phyloP scores from a whole-genome alignment of 2,329 filamentous ascomycete genomes.

The Oidium heveae region DNA sequence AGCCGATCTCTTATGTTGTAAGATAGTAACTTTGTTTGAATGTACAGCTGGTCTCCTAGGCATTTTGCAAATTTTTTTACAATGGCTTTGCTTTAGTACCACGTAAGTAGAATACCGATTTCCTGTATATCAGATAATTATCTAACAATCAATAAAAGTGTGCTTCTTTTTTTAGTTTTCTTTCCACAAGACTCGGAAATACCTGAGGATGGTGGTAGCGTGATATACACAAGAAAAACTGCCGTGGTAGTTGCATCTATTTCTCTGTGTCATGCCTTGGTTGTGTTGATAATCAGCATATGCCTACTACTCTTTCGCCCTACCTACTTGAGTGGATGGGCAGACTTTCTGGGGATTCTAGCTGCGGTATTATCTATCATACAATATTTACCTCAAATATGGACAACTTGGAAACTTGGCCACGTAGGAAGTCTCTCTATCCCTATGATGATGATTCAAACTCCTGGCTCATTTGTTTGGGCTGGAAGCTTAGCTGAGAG shows the following conservation, averaged over 20 bases:
- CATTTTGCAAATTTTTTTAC: constrained; percentile 70
- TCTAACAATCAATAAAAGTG: constrained; percentile 22
- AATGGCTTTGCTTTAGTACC: constrained; percentile 76
- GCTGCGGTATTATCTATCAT: constrained; percentile 56
- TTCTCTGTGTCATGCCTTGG: constrained; percentile 53
- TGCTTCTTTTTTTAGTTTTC: constrained; percentile 84
- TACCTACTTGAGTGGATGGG: constrained; percentile 46
- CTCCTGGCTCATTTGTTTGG: constrained; percentile 75
- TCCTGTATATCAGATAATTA: too few species aligned
- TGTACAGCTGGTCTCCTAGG: constrained; percentile 71
- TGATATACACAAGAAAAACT: constrained; percentile 46
- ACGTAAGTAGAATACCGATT: constrained; percentile 34
- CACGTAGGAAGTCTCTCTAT: constrained; percentile 82
- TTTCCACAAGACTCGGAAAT: constrained; percentile 40
- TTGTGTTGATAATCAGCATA: constrained; percentile 41
- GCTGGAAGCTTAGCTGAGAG: constrained; percentile 60
- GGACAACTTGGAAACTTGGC: constrained; percentile 64
- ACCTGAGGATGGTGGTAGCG: constrained; percentile 14
- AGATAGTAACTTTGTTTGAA: constrained; percentile 52
- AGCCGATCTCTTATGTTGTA: constrained; percentile 67
- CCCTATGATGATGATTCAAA: constrained; percentile 96
- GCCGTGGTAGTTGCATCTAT: constrained; percentile 49
- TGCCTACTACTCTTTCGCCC: constrained; percentile 40
- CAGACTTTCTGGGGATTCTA: constrained; percentile 60
- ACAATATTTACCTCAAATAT: constrained; percentile 90